Percentiles rank a stretch among this genome's conserved stretches.
phyloP scores from a whole-genome alignment of 2,329 filamentous ascomycete species.

The Xylaria sp. region DNA sequence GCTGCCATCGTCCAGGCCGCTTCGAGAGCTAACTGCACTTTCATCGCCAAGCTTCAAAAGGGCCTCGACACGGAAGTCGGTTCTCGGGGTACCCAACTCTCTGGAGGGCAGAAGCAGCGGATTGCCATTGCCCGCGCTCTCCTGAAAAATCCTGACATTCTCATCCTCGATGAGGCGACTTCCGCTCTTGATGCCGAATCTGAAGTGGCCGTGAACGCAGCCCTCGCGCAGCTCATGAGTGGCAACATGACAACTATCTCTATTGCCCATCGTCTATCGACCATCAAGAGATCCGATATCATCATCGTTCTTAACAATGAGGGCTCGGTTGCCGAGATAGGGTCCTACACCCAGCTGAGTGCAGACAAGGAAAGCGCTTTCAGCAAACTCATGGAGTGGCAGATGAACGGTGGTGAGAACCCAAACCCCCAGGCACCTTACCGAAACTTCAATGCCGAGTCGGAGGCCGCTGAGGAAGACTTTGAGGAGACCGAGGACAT shows the following conservation, averaged over 20 bases:
- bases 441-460: conserved; percentile 53
- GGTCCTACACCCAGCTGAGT: conserved; percentile 82
- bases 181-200: conserved; percentile 96
- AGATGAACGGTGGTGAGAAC: conserved; percentile 86
- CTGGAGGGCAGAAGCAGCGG: conserved; percentile 95
- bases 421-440: conserved; percentile 53
- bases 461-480: conserved; percentile 31
- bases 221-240: conserved; percentile 80
- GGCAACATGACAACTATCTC: conserved; percentile 97
- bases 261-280: conserved; percentile 94
- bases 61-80: conserved; percentile 95
- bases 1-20: conserved; percentile 88
- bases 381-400: conserved; percentile 98
- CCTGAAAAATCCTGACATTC: conserved; percentile 94
- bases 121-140: conserved; percentile 96
- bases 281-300: conserved; percentile 93
- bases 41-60: conserved; percentile 96
- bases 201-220: conserved; percentile 95
- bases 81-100: conserved; percentile 90
- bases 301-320: conserved; percentile 92
- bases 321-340: conserved; percentile 90
- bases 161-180: conserved; percentile 96
- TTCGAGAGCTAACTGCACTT: conserved; percentile 92
- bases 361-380: conserved; percentile 83
- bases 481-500: conserved; percentile 44